These are phyloP conservation scores for Epichloe hybrida DNA, from an alignment of 2,329 filamentous ascomycete genomes.

Conservation along the genomic window DNA sequence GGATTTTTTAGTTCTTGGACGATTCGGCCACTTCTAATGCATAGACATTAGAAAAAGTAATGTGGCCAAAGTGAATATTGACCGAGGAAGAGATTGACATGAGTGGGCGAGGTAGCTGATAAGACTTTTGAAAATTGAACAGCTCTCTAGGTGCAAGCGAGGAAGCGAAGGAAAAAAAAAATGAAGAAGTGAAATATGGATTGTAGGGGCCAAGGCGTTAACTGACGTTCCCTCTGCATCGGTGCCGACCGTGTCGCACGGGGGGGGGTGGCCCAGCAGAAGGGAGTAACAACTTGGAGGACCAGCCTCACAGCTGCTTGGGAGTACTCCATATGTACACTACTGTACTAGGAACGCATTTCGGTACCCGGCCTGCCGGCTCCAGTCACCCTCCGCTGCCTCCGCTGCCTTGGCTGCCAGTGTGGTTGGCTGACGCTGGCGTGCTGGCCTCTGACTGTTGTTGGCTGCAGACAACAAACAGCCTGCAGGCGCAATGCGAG, in stretches of 20 bases:
- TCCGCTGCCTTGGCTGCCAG: background rate
- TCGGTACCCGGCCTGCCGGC: slow-evolving; percentile 4
- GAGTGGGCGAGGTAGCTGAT: background rate
- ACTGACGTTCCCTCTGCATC: background rate
- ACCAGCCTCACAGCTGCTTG: background rate
- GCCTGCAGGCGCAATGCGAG: slow-evolving; percentile 1
- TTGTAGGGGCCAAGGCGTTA: slow-evolving; percentile 1
- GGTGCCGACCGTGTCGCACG: background rate
- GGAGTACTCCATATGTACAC: background rate
- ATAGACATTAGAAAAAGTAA: background rate
- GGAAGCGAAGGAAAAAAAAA: background rate
- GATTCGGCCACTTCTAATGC: background rate
- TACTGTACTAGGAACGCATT: background rate
- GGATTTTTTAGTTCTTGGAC: background rate
- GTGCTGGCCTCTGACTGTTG: background rate
- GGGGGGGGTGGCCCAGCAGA: slow-evolving; percentile 1
- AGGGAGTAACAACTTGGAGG: background rate
- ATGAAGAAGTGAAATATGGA: slow-evolving; percentile 2
- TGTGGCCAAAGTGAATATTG: background rate
- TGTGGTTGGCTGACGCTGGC: background rate
- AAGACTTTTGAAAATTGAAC: background rate
- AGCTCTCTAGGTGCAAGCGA: background rate
- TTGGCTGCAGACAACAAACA: background rate
- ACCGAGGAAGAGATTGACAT: background rate
- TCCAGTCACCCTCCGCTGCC: background rate